Evolutionary conservation across 768 basidiomycete genomes (phyloP).

Genomic region (Gloeostereum incarnatum): DNA sequence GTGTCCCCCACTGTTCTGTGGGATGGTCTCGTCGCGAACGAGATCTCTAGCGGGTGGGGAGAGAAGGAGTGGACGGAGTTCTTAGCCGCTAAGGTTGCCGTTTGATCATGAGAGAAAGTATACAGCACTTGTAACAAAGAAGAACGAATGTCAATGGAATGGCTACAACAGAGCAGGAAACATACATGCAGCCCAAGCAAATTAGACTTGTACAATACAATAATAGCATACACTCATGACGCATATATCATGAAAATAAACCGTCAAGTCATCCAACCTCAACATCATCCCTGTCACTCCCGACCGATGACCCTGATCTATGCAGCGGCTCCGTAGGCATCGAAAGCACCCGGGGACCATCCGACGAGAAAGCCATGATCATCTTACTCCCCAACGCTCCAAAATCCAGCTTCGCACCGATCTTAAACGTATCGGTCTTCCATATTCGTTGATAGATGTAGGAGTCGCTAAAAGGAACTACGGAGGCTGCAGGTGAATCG

Average conservation of each 20-base stretch:
- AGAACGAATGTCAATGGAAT: too few relatives aligned
- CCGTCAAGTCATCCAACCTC: too few relatives aligned
- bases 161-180: too few relatives aligned
- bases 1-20: conserved; percentile 79
- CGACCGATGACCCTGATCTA: too few relatives aligned
- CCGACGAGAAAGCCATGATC: conserved; percentile 36
- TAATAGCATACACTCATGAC: too few relatives aligned
- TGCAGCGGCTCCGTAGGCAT: too few relatives aligned
- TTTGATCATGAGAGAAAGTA: too few relatives aligned
- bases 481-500: conserved; percentile 17
- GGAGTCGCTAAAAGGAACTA: conserved; percentile 33
- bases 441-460: conserved; percentile 58
- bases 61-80: conserved; percentile 76
- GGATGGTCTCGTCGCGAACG: conserved; percentile 65
- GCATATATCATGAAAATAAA: too few relatives aligned
- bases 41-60: conserved; percentile 78
- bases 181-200: too few relatives aligned
- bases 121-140: too few relatives aligned
- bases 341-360: conserved; percentile 27
- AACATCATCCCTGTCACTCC: too few relatives aligned
- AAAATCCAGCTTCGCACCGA: conserved; percentile 50
- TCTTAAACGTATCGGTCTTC: conserved; percentile 53
- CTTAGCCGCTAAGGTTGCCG: conserved; percentile 46
- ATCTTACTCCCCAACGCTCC: conserved; percentile 36
- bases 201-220: too few relatives aligned